Evolutionary conservation across 179 eudicot genomes (phyloP).

Genomic region (Silene vulgaris): DNA sequence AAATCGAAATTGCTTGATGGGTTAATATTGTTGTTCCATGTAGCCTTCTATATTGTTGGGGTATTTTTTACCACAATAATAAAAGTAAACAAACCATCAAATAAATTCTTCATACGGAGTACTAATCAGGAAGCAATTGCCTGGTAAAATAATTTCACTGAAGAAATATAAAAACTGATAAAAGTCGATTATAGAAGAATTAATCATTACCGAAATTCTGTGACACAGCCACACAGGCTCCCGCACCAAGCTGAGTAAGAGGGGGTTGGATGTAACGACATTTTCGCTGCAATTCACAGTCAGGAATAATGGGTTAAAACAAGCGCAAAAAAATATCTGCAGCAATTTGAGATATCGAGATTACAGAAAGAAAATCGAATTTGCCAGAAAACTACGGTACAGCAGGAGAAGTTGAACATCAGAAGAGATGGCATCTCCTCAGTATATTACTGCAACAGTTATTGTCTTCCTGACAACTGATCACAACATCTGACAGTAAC

Average conservation of each 20-base stretch:
- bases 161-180: not conserved
- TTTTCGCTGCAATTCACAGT: not conserved
- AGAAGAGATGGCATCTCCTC: constrained; percentile 8
- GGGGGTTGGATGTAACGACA: not conserved
- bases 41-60: no score
- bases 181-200: not conserved
- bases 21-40: no score
- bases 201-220: not conserved
- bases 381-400: not conserved
- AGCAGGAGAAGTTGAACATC: constrained; percentile 1
- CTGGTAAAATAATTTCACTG: no score
- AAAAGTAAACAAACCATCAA: no score
- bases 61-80: no score
- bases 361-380: not conserved
- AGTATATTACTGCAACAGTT: constrained; percentile 7
- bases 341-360: not conserved
- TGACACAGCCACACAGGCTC: not conserved
- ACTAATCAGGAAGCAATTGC: no score
- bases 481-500: constrained; percentile 2
- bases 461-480: not conserved
- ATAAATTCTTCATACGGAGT: no score
- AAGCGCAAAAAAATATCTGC: not conserved
- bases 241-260: not conserved
- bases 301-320: not conserved
- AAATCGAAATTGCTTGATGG: no score